Conservation (phyloP, 345 rosid species). For the Cardamine resedifolia region DNA sequence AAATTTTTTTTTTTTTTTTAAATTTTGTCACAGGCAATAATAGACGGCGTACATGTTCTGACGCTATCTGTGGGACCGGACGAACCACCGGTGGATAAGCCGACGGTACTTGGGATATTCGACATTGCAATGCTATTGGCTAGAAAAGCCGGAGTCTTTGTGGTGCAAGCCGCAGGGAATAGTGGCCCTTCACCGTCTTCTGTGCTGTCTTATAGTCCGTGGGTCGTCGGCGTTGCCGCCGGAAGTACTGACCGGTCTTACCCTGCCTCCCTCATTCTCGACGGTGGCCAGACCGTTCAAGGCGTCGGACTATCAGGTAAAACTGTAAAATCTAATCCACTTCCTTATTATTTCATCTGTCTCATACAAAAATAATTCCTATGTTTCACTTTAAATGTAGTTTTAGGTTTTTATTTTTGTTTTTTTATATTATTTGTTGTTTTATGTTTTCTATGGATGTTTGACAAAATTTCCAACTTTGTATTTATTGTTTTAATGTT, state of each 20-base stretch:
- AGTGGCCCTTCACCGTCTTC: constrained; percentile 63
- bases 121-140: constrained; percentile 63
- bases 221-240: constrained; percentile 68
- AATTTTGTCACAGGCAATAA: constrained; percentile 47
- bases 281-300: constrained; percentile 52
- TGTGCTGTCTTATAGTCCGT: constrained; percentile 76
- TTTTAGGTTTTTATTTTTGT: too few species aligned
- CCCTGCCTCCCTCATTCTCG: constrained; percentile 57
- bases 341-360: too few species aligned
- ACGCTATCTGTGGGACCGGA: constrained; percentile 73
- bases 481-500: too few species aligned
- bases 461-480: too few species aligned
- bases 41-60: constrained; percentile 72
- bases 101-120: constrained; percentile 59
- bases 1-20: not conserved
- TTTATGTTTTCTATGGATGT: too few species aligned
- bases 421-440: too few species aligned
- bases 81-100: constrained; percentile 58
- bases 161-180: constrained; percentile 86
- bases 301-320: constrained; percentile 81
- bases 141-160: constrained; percentile 72
- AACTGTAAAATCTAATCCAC: not conserved
- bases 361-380: too few species aligned
- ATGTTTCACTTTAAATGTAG: too few species aligned
- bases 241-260: constrained; percentile 64